phyloP scores from a whole-genome alignment of 1,284 basidiomycete genomes.

The Cystobasidium sp. region DNA sequence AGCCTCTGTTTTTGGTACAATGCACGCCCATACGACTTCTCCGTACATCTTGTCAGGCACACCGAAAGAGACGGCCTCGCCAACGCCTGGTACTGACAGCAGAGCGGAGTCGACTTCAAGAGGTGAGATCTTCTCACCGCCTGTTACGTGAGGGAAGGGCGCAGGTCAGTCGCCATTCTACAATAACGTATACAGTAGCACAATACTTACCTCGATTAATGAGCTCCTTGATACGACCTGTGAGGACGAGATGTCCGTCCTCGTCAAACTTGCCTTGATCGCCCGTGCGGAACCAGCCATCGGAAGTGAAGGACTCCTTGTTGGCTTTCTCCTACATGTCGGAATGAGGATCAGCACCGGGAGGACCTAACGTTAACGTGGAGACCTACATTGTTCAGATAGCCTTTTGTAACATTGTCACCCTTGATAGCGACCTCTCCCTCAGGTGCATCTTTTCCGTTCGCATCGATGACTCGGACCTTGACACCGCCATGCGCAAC shows the following conservation, averaged over 20 bases:
- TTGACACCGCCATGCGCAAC: slow-evolving; percentile 60
- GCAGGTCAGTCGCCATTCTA: slow-evolving; percentile 45
- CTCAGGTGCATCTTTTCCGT: slow-evolving; percentile 56
- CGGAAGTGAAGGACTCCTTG: slow-evolving; percentile 55
- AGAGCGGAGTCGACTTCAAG: slow-evolving; percentile 66
- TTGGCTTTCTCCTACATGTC: slow-evolving; percentile 52
- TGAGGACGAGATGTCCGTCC: slow-evolving; percentile 67
- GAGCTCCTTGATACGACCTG: slow-evolving; percentile 67
- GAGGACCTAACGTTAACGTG: slow-evolving; percentile 40
- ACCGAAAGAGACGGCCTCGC: slow-evolving; percentile 61
- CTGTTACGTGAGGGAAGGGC: slow-evolving; percentile 28
- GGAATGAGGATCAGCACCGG: neutral
- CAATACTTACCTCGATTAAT: slow-evolving; percentile 61
- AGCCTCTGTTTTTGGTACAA: slow-evolving; percentile 53
- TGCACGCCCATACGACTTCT: slow-evolving; percentile 56
- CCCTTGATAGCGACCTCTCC: slow-evolving; percentile 61
- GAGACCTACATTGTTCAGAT: slow-evolving; percentile 58
- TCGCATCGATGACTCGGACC: slow-evolving; percentile 58
- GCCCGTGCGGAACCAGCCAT: slow-evolving; percentile 64
- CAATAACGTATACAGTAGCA: neutral
- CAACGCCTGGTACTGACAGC: slow-evolving; percentile 60
- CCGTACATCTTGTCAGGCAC: slow-evolving; percentile 56
- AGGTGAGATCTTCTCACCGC: slow-evolving; percentile 69
- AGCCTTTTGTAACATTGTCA: slow-evolving; percentile 60
- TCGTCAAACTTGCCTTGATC: slow-evolving; percentile 68